phyloP scores from a whole-genome alignment of 139 green algal species.

The Tetradesmus lagerheimii region DNA sequence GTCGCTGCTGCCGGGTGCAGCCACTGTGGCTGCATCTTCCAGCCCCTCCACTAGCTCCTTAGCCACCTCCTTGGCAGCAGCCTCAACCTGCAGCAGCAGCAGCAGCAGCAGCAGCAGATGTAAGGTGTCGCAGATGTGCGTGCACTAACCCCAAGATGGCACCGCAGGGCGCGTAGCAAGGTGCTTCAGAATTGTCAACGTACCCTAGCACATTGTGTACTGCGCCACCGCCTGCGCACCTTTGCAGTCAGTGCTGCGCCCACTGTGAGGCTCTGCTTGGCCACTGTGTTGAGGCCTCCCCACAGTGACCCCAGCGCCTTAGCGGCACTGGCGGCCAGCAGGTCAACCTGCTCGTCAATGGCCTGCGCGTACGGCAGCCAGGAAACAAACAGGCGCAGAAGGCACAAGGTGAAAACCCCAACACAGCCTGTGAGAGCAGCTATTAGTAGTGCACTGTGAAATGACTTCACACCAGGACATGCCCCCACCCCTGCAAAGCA shows the following conservation, averaged over 20 bases:
- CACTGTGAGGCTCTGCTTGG: not conserved
- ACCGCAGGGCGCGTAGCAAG: too few relatives aligned
- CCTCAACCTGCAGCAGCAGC: slow-evolving; percentile 28
- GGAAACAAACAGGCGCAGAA: not conserved
- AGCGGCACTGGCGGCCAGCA: slow-evolving; percentile 57
- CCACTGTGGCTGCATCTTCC: slow-evolving; percentile 16
- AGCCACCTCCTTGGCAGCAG: slow-evolving; percentile 54
- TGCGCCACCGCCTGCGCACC: not conserved
- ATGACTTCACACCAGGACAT: too few relatives aligned
- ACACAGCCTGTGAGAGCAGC: not conserved
- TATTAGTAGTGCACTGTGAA: too few relatives aligned
- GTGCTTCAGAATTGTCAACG: too few relatives aligned
- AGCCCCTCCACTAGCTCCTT: slow-evolving; percentile 50
- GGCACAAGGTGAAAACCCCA: not conserved
- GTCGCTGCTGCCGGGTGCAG: not conserved
- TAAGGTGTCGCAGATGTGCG: too few relatives aligned
- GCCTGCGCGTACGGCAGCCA: slow-evolving; percentile 33
- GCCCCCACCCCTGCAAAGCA: too few relatives aligned
- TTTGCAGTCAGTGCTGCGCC: slow-evolving; percentile 19
- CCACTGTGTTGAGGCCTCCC: slow-evolving; percentile 50
- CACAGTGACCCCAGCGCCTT: slow-evolving; percentile 60
- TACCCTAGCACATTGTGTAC: too few relatives aligned
- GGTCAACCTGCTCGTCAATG: slow-evolving; percentile 65
- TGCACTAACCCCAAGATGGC: too few relatives aligned
- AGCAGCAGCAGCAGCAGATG: not conserved